Evolutionary conservation across 139 green algal genomes (phyloP), one percentile per base, ranked within the genome.

Genomic region (Chlamydomonas eustigma): DNA sequence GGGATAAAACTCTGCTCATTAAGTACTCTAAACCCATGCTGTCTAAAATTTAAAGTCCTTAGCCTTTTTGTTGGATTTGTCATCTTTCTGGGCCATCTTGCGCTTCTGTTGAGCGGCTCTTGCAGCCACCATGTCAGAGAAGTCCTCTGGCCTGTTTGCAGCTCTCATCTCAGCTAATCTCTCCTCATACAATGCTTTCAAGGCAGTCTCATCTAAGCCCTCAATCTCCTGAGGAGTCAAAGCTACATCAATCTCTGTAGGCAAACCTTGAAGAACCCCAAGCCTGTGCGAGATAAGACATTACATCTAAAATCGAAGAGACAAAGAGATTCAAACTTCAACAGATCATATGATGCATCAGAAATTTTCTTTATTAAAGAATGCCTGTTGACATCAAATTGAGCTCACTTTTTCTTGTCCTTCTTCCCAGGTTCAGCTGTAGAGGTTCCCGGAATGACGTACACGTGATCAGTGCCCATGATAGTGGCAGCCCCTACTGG

Each of bases 221-320:
- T 98, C 94, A 33, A 98, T 88, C 80, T 98, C 94, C 76, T 97
- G 91, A 1, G 94, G 94, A 25, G 88, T 88, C 35, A 98, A 77
- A 1, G 92, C 88, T 22, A 98, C 86, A 67, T 97, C 94, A 39
- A 97, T 85, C 66, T 96, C 92, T 0, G 76, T 73, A 5, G 63
- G 31, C 3, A 78, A 1, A 50, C 73, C 64, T 72, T 75, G 66
- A 39, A 83, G 78, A 50, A 77, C 33, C 22, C 36, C 68, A 37
- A 72, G 65, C 65, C 34, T 72, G 4, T n/a, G n/a, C n/a, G n/a
- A n/a, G n/a, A n/a, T n/a, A n/a, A n/a, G n/a, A n/a, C n/a, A n/a
- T n/a, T n/a, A n/a, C n/a, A n/a, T n/a, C n/a, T n/a, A n/a, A n/a
- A n/a, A n/a, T n/a, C n/a, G n/a, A n/a, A n/a, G n/a, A n/a, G n/a